Base-by-base conservation (phyloP, 31 red algal species). In the Porphyra umbilicalis region DNA sequence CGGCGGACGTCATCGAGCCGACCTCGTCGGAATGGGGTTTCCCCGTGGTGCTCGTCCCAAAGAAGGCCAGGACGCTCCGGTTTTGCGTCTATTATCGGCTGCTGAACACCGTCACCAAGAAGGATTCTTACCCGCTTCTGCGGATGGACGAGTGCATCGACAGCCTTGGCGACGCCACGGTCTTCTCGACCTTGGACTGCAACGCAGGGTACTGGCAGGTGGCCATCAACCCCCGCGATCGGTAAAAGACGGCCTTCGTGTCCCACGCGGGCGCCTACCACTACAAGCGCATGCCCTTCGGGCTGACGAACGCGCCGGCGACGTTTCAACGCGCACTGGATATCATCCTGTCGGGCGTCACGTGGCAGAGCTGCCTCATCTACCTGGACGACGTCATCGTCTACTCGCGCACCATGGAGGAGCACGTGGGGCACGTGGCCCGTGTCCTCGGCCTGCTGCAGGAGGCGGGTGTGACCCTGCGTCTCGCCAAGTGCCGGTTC, bases 121-220 rank as follows among this genome's bases (percentile, higher is more conserved):
- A 78, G 20, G 83, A 93, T 34, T 79, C 40, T 4, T 89, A 89
- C 39, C 85, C 91, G 4, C 33, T 91, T 25, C 89, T 80, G 5
- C 79, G 84, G 30, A 91, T 91, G 89, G 89, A 91, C 35, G 84
- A 91, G 18, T 91, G 39, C 39, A 74, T 91, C n/a, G 89, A 91
- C 84, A 87, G 80, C 38, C 76, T 91, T 33, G 84, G 84, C 14
- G 39, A 83, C 6, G 81, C 84, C 15, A 91, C 33, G 31, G 40
- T 86, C 14, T 81, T 91, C 40, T 76, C 89, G 6, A 90, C 82
- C 30, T 68, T 85, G 38, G 90, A 88, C 36, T 76, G 77, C 34
- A 88, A 88, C 75, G 68, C 77, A 13, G 78, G 68, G 9, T 85
- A 88, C 74, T 93, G 90, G 82, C 78, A 88, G 74, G 82, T 88